These are phyloP conservation scores for Asterophora lycoperdoides DNA, from an alignment of 768 basidiomycete genomes.

Conservation along the genomic window DNA sequence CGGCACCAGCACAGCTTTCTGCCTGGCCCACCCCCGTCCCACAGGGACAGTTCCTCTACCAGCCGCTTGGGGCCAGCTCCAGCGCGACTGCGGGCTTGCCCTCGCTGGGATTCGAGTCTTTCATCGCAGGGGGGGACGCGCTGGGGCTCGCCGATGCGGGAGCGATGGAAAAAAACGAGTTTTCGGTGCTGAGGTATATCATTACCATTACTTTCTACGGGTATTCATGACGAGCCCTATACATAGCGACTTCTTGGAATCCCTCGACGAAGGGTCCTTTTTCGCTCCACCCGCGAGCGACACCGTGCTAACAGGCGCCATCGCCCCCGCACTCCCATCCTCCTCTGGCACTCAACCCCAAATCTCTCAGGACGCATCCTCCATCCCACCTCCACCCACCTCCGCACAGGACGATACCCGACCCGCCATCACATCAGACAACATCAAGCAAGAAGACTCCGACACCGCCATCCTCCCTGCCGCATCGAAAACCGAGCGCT, in stretches of 20 bases:
- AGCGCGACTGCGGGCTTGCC: no score
- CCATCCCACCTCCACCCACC: conserved; percentile 19
- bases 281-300: conserved; percentile 57
- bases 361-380: conserved; percentile 45
- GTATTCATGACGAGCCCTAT: background rate
- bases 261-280: conserved; percentile 80
- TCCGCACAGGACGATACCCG: background rate
- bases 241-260: conserved; percentile 85
- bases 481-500: conserved; percentile 80
- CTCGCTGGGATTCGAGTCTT: no score
- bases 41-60: conserved; percentile 58
- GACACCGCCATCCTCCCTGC: conserved; percentile 56
- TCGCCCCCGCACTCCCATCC: conserved; percentile 23
- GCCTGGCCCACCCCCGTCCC: conserved; percentile 53
- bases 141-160: no score
- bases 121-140: no score
- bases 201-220: background rate
- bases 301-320: no score
- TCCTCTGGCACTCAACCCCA: no score
- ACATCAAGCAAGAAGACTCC: conserved; percentile 29
- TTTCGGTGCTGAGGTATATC: conserved; percentile 67
- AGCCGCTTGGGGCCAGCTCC: conserved; percentile 52
- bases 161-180: conserved; percentile 46
- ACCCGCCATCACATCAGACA: background rate
- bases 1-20: conserved; percentile 24